Evolutionary conservation across 1,284 basidiomycete genomes (phyloP), one percentile per base, ranked within the genome.

Genomic region (Entoloma clypeatum): DNA sequence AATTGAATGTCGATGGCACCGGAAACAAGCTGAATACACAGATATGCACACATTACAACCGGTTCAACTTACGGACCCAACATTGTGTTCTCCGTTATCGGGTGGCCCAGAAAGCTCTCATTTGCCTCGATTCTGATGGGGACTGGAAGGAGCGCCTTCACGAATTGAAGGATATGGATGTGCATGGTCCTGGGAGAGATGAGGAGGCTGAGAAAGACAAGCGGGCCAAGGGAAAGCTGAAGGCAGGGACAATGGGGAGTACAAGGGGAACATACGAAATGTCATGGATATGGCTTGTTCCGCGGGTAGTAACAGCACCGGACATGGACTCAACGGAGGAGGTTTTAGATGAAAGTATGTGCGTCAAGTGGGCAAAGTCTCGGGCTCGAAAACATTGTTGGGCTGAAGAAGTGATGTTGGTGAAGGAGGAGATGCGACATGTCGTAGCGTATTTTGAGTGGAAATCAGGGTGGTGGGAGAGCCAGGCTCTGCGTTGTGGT

Each of bases 351-450:
- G 31, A 42, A 14, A 38, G 22, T 10, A 30, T 49, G 37, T 33
- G 39, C 5, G 35, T 42, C 1, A 43, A 48, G 24, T 52, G 48
- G 50, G 41, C 45, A 2, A 45, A 52, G 28, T 30, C 32, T 13
- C 17, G 38, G 7, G 50, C 50, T 11, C 26, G 48, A 27, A 32
- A 13, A 13, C 13, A 16, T 4, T 27, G 44, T n/a, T 52, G 48
- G 50, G 11, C 13, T n/a, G 44, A 45, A 37, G 33, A 52, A 22
- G 33, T 46, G n/a, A 7, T 16, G 7, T 13, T 52, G 2, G 26
- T 43, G 5, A 2, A 21, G n/a, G 47, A 51, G 25, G 47, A 51
- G 17, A 51, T 49, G 51, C 35, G 37, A 2, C 37, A 43, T 14
- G 32, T 41, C 0, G 17, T 50, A 7, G 18, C 8, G 3, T 52